Evolutionary conservation across 768 basidiomycete species (phyloP), one percentile per base, ranked within the genome.

Genomic region (Amanita phalloides): DNA sequence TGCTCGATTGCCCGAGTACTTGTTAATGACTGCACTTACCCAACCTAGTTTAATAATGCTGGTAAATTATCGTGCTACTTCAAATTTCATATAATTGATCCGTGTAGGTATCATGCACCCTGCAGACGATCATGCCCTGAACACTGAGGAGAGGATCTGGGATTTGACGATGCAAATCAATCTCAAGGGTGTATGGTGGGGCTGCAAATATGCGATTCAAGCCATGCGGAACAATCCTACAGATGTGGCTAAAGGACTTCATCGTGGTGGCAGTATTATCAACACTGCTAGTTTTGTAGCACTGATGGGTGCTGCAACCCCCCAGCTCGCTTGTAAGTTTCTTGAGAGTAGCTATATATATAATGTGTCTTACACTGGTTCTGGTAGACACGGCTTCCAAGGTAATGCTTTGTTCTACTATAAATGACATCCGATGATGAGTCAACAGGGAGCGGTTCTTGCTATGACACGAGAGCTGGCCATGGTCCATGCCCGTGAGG

Each of bases 101-200:
- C 21, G 23, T 36, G 26, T 56, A 82, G 94, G 95, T n/a, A 95
- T 99, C 62, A 99, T 99, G 96, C 96, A 97, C 64, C 84, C 91
- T 14, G 81, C 74, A 8, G 95, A 99, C 59, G 95, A 96, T 63
- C 84, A 92, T 63, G 96, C 95, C 10, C 72, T 97, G 61, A 95
- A 91, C 66, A 99, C 96, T 14, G 92, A 95, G 63, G 96, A 99
- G 68, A 79, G 76, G 47, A 91, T 98, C 67, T 99, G 96, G 95
- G 89, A 90, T 63, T 72, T 91, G 53, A 91, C 89, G 2, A 89
- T 89, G 84, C 78, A 84, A 56, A 82, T 97, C 72, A 98, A 98
- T 66, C 80, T 95, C 62, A 99, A 98, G 70, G 96, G 96, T 48
- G 96, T 98, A 54, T 98, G 95, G 96, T 99, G 86, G 84, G 96